Conservation (phyloP, 2,329 filamentous ascomycete species). For the Capronia coronata region DNA sequence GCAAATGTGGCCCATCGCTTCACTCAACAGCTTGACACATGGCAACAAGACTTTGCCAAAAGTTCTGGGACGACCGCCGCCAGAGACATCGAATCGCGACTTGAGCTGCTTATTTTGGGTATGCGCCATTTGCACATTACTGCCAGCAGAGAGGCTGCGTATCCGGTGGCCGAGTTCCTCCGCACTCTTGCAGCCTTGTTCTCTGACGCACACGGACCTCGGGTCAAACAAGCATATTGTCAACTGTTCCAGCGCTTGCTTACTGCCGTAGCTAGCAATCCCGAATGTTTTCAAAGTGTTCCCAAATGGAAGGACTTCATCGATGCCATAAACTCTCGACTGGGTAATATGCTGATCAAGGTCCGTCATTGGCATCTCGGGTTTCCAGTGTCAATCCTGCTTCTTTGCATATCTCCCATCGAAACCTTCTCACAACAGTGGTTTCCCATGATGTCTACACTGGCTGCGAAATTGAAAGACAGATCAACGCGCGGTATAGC, state of each 20-base stretch:
- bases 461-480: slow-evolving; percentile 80
- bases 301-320: slow-evolving; percentile 85
- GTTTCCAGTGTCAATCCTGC: slow-evolving; percentile 78
- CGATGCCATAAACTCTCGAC: slow-evolving; percentile 66
- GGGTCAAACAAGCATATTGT: slow-evolving; percentile 90
- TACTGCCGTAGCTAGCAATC: slow-evolving; percentile 76
- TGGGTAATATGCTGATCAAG: slow-evolving; percentile 81
- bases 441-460: slow-evolving; percentile 69
- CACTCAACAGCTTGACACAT: slow-evolving; percentile 68
- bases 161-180: slow-evolving; percentile 67
- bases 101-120: slow-evolving; percentile 79
- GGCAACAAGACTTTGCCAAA: slow-evolving; percentile 65
- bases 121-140: slow-evolving; percentile 85
- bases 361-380: slow-evolving; percentile 85
- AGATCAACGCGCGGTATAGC: slow-evolving; percentile 69
- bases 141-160: slow-evolving; percentile 57
- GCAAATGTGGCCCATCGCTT: slow-evolving; percentile 75
- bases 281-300: slow-evolving; percentile 67
- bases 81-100: slow-evolving; percentile 68
- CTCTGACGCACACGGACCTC: slow-evolving; percentile 74
- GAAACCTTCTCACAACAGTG: slow-evolving; percentile 82
- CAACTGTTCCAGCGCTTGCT: slow-evolving; percentile 82
- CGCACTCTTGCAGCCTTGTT: slow-evolving; percentile 75
- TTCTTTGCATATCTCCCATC: slow-evolving; percentile 79
- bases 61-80: slow-evolving; percentile 55